Evolutionary conservation across 768 basidiomycete species (phyloP).

Genomic region (Gelatoporia subvermispora): DNA sequence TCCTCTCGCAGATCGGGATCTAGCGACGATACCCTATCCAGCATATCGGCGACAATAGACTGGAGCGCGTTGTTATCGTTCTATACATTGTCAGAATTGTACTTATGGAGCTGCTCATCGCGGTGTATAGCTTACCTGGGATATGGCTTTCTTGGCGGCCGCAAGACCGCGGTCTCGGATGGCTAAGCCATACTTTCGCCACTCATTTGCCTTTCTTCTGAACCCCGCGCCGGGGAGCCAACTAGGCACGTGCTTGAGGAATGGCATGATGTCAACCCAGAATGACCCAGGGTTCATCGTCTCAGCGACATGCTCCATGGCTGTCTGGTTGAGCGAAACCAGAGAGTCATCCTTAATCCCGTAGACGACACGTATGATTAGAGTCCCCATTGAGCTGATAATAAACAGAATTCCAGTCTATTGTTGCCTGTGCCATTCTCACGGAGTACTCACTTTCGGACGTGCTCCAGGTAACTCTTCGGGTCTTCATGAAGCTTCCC

Average conservation of each 20-base stretch:
- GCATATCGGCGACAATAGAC: constrained; percentile 13
- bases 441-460: too few relatives aligned
- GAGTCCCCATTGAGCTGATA: background rate
- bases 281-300: constrained; percentile 36
- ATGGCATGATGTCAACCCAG: constrained; percentile 12
- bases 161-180: background rate
- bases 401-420: too few relatives aligned
- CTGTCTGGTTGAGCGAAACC: constrained; percentile 4
- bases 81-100: constrained; percentile 2
- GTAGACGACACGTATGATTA: too few relatives aligned
- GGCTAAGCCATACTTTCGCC: background rate
- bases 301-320: constrained; percentile 29
- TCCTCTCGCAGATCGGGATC: constrained; percentile 8
- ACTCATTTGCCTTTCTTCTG: constrained; percentile 4
- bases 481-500: too few relatives aligned
- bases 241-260: constrained; percentile 12
- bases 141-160: background rate
- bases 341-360: background rate
- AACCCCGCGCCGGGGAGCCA: constrained; percentile 15
- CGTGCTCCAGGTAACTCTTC: too few relatives aligned
- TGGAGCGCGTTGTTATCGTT: constrained; percentile 8
- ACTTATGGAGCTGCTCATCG: too few relatives aligned
- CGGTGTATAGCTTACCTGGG: constrained; percentile 1
- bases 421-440: too few relatives aligned
- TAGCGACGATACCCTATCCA: constrained; percentile 6